Evolutionary conservation across 2,329 filamentous ascomycete species (phyloP), one percentile per base, ranked within the genome.

Genomic region (Fusarium anguioides): DNA sequence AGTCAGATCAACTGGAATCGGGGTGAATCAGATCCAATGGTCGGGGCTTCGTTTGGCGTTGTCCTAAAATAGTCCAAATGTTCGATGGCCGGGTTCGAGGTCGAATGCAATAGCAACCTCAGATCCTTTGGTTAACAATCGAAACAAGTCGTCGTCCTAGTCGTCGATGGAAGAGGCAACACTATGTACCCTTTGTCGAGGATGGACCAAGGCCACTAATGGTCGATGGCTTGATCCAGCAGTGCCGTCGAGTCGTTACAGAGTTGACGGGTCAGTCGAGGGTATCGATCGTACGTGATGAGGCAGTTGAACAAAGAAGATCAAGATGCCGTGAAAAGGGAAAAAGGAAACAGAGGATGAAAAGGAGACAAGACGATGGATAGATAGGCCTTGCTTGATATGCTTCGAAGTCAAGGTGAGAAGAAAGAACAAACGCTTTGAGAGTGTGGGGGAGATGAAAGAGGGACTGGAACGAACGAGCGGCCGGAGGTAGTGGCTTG

Each of bases 401-500:
- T 59, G 66, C 69, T 64, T 60, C 51, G 52, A 45, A 60, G 31
- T 33, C 31, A 33, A 33, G 36, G 31, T 47, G 39, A n/a, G n/a
- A 61, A 49, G 44, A 40, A 72, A 67, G 63, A 68, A 62, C 64
- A 70, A 67, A 71, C 64, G 72, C 69, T 72, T 66, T 66, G 68
- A 46, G 47, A 63, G 72, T 73, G 71, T 71, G 69, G 68, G 69
- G 67, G 66, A 69, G 64, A 64, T 74, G 75, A 77, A 77, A 65
- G 77, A 79, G 74, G 71, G 78, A 79, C 78, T 80, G 77, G 77
- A 80, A 80, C 77, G 77, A 79, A 56, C 55, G 75, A 68, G 75
- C 69, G 75, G 64, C 72, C 63, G 60, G 74, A 76, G 75, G 74
- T 75, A 78, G 75, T 72, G 76, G 72, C 72, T 76, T 77, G 75